phyloP scores from a whole-genome alignment of 2,329 filamentous ascomycete genomes.

The Rosellinia necatrix region DNA sequence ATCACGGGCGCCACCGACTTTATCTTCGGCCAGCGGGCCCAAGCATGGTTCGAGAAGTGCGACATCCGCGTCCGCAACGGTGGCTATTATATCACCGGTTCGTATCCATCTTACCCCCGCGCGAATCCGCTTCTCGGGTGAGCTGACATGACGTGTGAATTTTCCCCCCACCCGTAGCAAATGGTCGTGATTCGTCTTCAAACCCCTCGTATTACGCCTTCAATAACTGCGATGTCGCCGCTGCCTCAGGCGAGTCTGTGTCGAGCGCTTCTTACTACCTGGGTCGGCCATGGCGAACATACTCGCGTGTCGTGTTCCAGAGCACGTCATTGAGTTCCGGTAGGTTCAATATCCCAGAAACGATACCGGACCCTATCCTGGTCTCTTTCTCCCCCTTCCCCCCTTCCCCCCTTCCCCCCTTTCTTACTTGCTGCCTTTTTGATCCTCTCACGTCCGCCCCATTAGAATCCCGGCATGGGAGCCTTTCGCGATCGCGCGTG shows the following conservation, averaged over 20 bases:
- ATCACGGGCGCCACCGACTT: slow-evolving; percentile 57
- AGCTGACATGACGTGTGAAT: slow-evolving; percentile 7
- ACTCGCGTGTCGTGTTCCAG: slow-evolving; percentile 55
- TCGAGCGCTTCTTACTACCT: slow-evolving; percentile 49
- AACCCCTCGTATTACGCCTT: slow-evolving; percentile 52
- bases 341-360: no score
- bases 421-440: no score
- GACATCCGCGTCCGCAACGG: slow-evolving; percentile 46
- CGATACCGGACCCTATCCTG: background rate
- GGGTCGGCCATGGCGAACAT: slow-evolving; percentile 53
- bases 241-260: slow-evolving; percentile 45
- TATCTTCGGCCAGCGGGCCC: slow-evolving; percentile 51
- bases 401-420: no score
- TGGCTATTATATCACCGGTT: slow-evolving; percentile 47
- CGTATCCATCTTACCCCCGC: background rate
- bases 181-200: slow-evolving; percentile 45
- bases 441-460: no score
- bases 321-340: slow-evolving; percentile 51
- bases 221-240: slow-evolving; percentile 49
- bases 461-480: no score
- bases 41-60: slow-evolving; percentile 50
- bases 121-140: background rate
- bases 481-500: no score
- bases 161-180: slow-evolving; percentile 45
- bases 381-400: background rate